Base-by-base conservation (phyloP, 176 grass and related monocot genomes). In the Carex parvula region DNA sequence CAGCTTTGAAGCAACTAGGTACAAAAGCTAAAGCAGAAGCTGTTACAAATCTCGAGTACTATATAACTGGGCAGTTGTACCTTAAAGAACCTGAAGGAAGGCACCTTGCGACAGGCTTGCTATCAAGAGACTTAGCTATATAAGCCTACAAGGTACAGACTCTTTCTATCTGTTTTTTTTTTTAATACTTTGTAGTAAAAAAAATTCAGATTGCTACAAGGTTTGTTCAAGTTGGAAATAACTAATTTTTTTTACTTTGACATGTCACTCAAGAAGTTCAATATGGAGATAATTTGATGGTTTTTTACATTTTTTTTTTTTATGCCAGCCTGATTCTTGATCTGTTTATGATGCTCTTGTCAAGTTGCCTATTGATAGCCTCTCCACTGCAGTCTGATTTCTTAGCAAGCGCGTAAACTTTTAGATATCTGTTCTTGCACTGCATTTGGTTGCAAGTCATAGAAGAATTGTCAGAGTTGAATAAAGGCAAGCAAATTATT, bases 51-150 rank as follows among this genome's bases (percentile, higher is more conserved):
- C 80, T 98, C 17, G 79, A 98, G 21, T 89, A 86, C 73, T 94
- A 91, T 81, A 87, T 98, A 76, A 86, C 83, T 18, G 79, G 90
- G 26, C 86, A 87, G 82, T 33, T 85, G 41, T 93, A 93, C 79
- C 85, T 93, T 0, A 77, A 93, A 85, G 92, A 95, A 74, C 95
- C 92, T 29, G 91, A 93, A 83, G 95, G 92, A 26, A 79, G 90
- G 75, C 89, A 81, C 86, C 91, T 98, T 41, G 84, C 69, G 4
- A 87, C 85, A 14, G 70, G 78, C 9, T 61, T 93, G 60, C 79
- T 93, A 35, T 98, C 92, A 16, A 83, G 60, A 83, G 80, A 83
- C 4, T 65, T 66, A 15, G 32, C 42, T 83, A 54, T 54, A 9
- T 77, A 77, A 56, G 6, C 73, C 46, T 54, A 75, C 22, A 53